Percentiles rank a stretch among this genome's conserved stretches.
phyloP scores from a whole-genome alignment of 371 early-diverging fungal genomes.

The Mortierella sp. region DNA sequence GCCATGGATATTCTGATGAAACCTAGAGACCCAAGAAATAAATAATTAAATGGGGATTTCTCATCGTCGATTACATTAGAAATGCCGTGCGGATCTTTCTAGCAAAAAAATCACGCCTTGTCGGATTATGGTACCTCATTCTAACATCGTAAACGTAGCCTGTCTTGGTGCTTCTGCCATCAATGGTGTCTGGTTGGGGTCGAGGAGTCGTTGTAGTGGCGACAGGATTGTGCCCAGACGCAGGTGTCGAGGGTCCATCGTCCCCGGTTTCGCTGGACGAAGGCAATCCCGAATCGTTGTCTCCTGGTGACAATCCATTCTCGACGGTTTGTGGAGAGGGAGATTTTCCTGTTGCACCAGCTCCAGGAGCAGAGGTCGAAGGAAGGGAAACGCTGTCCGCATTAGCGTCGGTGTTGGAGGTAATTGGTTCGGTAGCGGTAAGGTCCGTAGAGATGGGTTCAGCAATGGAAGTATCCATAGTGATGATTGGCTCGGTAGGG shows the following conservation, averaged over 20 bases:
- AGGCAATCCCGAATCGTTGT: not conserved
- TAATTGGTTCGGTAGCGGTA: not conserved
- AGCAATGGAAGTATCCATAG: not conserved
- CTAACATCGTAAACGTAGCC: constrained; percentile 77
- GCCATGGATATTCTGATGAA: constrained; percentile 63
- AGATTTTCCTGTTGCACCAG: not conserved
- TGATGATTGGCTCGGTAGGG: not conserved
- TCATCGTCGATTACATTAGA: not conserved
- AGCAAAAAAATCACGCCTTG: too few species aligned
- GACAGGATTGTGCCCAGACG: not conserved
- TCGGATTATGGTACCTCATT: constrained; percentile 77
- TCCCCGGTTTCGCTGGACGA: not conserved
- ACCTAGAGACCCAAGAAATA: constrained; percentile 9
- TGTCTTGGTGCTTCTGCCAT: constrained; percentile 58
- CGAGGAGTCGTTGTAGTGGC: constrained; percentile 11
- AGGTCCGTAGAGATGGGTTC: not conserved
- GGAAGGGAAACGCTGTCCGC: not conserved
- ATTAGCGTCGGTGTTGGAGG: not conserved
- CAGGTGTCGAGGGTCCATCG: not conserved
- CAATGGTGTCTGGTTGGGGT: constrained; percentile 35
- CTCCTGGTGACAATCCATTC: constrained; percentile 6
- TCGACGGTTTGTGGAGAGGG: not conserved
- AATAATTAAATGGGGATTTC: not conserved
- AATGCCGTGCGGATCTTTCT: too few species aligned
- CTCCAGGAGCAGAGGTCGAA: not conserved